Conservation (phyloP, 345 rosid genomes). For the Lenwebbia sp. region DNA sequence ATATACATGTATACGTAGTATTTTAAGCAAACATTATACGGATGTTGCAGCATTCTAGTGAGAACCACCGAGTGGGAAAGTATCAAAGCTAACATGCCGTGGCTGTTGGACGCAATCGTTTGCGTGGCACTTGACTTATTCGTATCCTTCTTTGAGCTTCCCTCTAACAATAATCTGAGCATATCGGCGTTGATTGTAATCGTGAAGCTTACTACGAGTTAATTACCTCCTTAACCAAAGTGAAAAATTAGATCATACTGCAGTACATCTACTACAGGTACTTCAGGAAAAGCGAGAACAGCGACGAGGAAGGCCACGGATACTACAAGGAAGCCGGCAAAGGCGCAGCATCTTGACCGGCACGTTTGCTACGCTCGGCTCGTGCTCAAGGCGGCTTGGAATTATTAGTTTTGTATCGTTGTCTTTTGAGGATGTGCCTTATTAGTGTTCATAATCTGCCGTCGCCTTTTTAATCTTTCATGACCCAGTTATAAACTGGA, state of each 20-base stretch:
- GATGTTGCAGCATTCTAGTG: constrained; percentile 55
- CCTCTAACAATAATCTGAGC: neutral
- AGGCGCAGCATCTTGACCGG: constrained; percentile 5
- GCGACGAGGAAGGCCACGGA: constrained; percentile 18
- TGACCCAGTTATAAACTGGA: fast-evolving
- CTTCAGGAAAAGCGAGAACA: constrained; percentile 6
- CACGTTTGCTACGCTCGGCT: neutral
- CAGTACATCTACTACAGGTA: constrained; percentile 78
- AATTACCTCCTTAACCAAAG: constrained; percentile 14
- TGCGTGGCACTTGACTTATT: constrained; percentile 81
- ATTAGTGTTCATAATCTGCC: neutral
- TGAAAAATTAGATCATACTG: constrained; percentile 49
- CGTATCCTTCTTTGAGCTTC: constrained; percentile 49
- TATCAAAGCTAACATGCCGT: constrained; percentile 75
- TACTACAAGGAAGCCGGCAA: constrained; percentile 37
- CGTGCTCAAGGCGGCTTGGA: neutral
- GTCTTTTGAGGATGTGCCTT: neutral
- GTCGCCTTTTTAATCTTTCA: neutral
- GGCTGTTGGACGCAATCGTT: constrained; percentile 86
- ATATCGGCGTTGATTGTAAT: neutral
- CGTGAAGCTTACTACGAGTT: neutral
- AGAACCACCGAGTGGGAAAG: constrained; percentile 78
- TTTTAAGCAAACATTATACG: neutral
- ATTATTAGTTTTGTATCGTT: neutral
- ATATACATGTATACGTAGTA: neutral